A percentile compares a stretch with the other conserved stretches of the same genome.
Conservation (phyloP, 805 yeast genomes). For the Teunomyces tritomae region DNA sequence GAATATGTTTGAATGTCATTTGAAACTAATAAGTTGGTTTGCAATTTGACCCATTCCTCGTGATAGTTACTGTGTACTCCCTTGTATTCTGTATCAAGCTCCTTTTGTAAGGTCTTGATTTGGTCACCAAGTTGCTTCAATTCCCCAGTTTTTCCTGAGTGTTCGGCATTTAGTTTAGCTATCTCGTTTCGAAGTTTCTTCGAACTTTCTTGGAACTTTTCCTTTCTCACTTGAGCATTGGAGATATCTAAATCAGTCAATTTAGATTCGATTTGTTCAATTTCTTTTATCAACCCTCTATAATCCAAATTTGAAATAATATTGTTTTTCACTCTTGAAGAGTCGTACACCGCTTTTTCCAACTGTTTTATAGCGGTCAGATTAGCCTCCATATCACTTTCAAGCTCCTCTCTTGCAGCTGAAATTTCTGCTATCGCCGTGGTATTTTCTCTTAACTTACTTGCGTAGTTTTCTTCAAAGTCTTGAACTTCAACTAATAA, state of each 20-base stretch:
- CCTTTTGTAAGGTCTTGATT: slow-evolving; percentile 50
- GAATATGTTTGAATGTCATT: slow-evolving; percentile 81
- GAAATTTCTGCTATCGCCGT: background rate
- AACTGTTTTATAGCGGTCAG: slow-evolving; percentile 17
- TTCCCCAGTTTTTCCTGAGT: slow-evolving; percentile 83
- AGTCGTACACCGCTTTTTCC: slow-evolving; percentile 22
- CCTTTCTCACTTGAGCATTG: slow-evolving; percentile 60
- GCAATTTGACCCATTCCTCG: slow-evolving; percentile 70
- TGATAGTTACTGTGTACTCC: slow-evolving; percentile 63
- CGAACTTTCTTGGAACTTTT: slow-evolving; percentile 59
- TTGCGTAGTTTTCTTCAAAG: slow-evolving; percentile 21
- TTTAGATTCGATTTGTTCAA: slow-evolving; percentile 32
- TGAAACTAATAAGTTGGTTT: slow-evolving; percentile 70
- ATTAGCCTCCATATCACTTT: slow-evolving; percentile 23
- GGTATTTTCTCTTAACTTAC: slow-evolving; percentile 22
- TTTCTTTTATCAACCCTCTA: slow-evolving; percentile 41
- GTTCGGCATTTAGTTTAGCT: slow-evolving; percentile 54
- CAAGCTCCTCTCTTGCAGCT: background rate
- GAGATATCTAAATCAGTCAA: slow-evolving; percentile 48
- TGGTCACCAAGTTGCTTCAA: slow-evolving; percentile 79
- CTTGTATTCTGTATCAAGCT: slow-evolving; percentile 67
- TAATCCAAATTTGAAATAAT: slow-evolving; percentile 64
- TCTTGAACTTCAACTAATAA: slow-evolving; percentile 12
- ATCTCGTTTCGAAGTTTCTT: slow-evolving; percentile 47
- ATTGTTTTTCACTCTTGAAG: slow-evolving; percentile 50